A percentile compares a stretch with the other conserved stretches of the same genome.
Conservation (phyloP, 2,329 filamentous ascomycete species). For the Aureobasidium mangrovei region DNA sequence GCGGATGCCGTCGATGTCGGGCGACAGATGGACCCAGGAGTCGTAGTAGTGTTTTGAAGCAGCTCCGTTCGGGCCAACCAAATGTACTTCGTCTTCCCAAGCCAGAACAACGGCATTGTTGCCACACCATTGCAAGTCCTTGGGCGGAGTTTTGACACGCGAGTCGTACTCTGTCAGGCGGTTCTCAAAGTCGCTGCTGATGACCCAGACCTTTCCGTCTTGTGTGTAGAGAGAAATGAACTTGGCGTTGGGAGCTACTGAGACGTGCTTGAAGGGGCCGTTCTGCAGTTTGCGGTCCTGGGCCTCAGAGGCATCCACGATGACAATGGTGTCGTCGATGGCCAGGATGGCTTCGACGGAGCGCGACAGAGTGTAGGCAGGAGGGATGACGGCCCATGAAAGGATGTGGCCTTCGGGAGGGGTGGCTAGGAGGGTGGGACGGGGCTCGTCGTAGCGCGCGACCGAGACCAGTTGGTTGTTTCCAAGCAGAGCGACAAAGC, state of each 20-base stretch:
- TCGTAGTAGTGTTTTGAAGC: conserved; percentile 74
- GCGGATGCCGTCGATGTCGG: conserved; percentile 82
- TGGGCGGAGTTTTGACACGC: conserved; percentile 72
- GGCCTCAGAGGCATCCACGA: conserved; percentile 79
- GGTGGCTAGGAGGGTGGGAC: conserved; percentile 70
- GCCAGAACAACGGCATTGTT: conserved; percentile 88
- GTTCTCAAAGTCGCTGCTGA: conserved; percentile 90
- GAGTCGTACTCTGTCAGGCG: conserved; percentile 88
- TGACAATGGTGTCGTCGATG: conserved; percentile 72
- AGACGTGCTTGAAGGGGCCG: conserved; percentile 84
- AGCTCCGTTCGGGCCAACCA: conserved; percentile 76
- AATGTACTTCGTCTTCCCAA: conserved; percentile 95
- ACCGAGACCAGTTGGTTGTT: conserved; percentile 85
- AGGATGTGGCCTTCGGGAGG: conserved; percentile 71
- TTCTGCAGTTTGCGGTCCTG: conserved; percentile 87
- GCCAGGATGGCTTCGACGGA: conserved; percentile 89
- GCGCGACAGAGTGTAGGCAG: conserved; percentile 77
- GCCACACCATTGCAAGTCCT: conserved; percentile 91
- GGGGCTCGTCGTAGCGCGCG: conserved; percentile 81
- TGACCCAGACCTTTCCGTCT: conserved; percentile 80
- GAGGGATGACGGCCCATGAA: conserved; percentile 83
- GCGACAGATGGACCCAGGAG: conserved; percentile 77
- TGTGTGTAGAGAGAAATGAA: conserved; percentile 81
- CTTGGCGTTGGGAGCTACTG: conserved; percentile 82
- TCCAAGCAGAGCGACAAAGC: conserved; percentile 84